phyloP scores from a whole-genome alignment of 495 filamentous ascomycete genomes.

The Trypethelium eluteriae region DNA sequence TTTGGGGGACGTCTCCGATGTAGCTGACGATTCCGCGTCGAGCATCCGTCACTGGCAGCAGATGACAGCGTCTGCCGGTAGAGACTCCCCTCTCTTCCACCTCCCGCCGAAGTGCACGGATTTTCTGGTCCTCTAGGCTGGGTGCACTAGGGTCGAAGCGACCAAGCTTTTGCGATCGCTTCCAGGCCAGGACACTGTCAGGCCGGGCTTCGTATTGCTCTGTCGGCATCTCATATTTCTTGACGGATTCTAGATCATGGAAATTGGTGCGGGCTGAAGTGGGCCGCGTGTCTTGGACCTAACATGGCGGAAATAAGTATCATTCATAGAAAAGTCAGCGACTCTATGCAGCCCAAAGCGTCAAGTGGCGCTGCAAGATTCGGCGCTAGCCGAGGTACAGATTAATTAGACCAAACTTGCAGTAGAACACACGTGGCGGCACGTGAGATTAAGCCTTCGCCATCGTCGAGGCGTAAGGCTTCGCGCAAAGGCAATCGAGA shows the following conservation, averaged over 20 bases:
- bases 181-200: constrained; percentile 88
- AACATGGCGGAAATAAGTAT: not conserved
- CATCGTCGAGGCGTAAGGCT: not conserved
- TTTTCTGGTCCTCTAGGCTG: constrained; percentile 54
- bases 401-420: not conserved
- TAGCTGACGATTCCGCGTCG: constrained; percentile 78
- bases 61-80: constrained; percentile 55
- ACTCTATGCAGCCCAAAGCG: not conserved
- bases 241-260: constrained; percentile 66
- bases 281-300: constrained; percentile 79
- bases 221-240: constrained; percentile 76
- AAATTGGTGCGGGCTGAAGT: constrained; percentile 63
- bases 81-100: constrained; percentile 55
- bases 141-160: constrained; percentile 86
- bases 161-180: constrained; percentile 81
- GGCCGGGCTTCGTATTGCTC: constrained; percentile 74
- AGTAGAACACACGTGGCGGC: constrained; percentile 10
- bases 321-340: not conserved
- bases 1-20: constrained; percentile 72
- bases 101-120: constrained; percentile 56
- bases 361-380: constrained; percentile 13
- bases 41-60: constrained; percentile 52
- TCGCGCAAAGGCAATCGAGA: not conserved
- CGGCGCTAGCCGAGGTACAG: not conserved
- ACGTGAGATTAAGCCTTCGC: not conserved